Evolutionary conservation across 345 rosid species (phyloP), one percentile per base, ranked within the genome.

Genomic region (Hibiscus mutabilis): DNA sequence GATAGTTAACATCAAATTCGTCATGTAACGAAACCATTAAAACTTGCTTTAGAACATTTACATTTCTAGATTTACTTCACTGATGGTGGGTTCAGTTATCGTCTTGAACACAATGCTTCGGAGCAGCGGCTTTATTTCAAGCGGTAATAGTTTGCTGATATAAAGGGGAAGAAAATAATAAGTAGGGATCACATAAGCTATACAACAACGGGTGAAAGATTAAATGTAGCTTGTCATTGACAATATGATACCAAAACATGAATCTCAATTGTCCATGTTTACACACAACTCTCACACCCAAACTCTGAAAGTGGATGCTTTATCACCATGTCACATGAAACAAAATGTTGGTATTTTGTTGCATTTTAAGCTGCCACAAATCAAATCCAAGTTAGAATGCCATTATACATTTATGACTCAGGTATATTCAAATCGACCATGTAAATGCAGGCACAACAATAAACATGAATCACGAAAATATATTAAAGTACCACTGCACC

Each of bases 241-340:
- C 44, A 67, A 67, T 67, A n/a, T 4, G 24, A 66, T 25, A 16
- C 5, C 70, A 66, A 66, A 66, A 66, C 40, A 66, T 14, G 16
- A 16, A 66, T 66, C 58, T 67, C 44, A 15, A 14, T 49, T 66
- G 42, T 67, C 70, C 70, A 67, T 47, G 57, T 47, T 66, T 67
- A 47, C 56, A 67, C 58, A 67, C 2, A 47, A 47, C 57, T 47
- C 58, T 24, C 14, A 19, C 49, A 6, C 10, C 69, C 55, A 47
- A 16, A 7, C 15, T 66, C 31, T 0, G 16, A 16, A 49, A 27
- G 9, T 8, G 13, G 24, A 21, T 67, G 70, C 27, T 49, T 16
- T 49, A 16, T 27, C 70, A 16, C 42, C 70, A 49, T 27, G 24
- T 49, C 25, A 16, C 57, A 24, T 24, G 57, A 66, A 49, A 25